phyloP scores from a whole-genome alignment of 306 rosid genomes.

The Cucumis melo region DNA sequence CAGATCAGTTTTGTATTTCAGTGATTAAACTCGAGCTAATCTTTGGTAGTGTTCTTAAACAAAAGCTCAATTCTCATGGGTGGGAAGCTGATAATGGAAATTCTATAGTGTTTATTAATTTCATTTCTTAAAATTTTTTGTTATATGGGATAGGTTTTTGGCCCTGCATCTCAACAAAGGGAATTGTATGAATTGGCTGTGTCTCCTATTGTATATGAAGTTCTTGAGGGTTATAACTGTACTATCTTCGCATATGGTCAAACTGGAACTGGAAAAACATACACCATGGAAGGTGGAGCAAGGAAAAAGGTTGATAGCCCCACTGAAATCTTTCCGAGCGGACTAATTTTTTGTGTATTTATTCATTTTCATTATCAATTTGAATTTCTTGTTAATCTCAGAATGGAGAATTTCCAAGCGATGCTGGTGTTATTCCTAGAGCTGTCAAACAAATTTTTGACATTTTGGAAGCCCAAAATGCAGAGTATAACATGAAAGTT shows the following conservation, averaged over 20 bases:
- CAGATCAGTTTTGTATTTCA: neutral
- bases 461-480: slow-evolving; percentile 88
- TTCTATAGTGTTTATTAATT: neutral
- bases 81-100: slow-evolving; percentile 5
- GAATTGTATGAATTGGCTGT: slow-evolving; percentile 93
- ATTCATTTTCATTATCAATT: neutral
- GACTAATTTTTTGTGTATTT: neutral
- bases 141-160: slow-evolving; percentile 59
- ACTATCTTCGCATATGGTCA: slow-evolving; percentile 98
- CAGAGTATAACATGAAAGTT: slow-evolving; percentile 96
- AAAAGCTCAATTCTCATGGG: neutral
- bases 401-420: slow-evolving; percentile 97
- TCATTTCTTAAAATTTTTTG: slow-evolving; percentile 6
- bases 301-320: slow-evolving; percentile 61
- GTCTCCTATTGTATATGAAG: slow-evolving; percentile 90
- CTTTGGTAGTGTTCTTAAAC: neutral
- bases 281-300: slow-evolving; percentile 99
- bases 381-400: slow-evolving; percentile 17
- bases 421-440: slow-evolving; percentile 98
- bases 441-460: slow-evolving; percentile 92
- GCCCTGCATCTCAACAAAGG: slow-evolving; percentile 83
- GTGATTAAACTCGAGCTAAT: neutral
- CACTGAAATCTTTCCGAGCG: neutral
- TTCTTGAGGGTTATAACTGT: slow-evolving; percentile 96
- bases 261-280: slow-evolving; percentile 97